phyloP scores from a whole-genome alignment of 2,329 filamentous ascomycete genomes.

The Teratosphaeria viscida region DNA sequence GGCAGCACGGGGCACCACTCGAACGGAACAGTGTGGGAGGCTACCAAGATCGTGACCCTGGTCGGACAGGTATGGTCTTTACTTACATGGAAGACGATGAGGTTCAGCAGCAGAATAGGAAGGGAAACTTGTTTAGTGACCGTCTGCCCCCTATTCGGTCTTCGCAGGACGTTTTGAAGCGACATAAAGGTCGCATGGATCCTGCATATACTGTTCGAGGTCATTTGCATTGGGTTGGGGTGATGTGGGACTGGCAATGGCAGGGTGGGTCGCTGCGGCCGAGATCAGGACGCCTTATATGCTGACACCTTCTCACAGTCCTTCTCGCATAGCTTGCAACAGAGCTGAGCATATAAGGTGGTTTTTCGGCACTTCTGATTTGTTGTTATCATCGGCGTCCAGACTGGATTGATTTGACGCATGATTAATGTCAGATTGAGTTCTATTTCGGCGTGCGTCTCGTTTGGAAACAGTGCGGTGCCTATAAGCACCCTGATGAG shows the following conservation, averaged over 20 bases:
- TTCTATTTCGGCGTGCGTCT: not conserved
- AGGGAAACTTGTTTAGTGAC: not conserved
- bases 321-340: conserved; percentile 28
- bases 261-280: conserved; percentile 46
- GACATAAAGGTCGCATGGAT: conserved; percentile 33
- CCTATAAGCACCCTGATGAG: not conserved
- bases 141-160: conserved; percentile 7
- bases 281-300: not conserved
- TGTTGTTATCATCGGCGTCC: not conserved
- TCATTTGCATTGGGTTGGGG: conserved; percentile 56
- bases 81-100: conserved; percentile 14
- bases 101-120: conserved; percentile 2
- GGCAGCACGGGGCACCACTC: conserved; percentile 15
- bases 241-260: conserved; percentile 65
- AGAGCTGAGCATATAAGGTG: too few species aligned
- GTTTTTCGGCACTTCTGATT: not conserved
- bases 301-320: conserved; percentile 16
- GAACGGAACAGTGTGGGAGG: conserved; percentile 5
- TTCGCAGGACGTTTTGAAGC: conserved; percentile 6
- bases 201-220: conserved; percentile 55
- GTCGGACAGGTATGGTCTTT: conserved; percentile 24
- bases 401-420: not conserved
- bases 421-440: not conserved
- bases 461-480: not conserved
- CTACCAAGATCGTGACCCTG: conserved; percentile 15